Evolutionary conservation across 225 moss, liverwort and hornwort genomes (phyloP), one percentile per base, ranked within the genome.

Genomic region (Lunularia cruciata): DNA sequence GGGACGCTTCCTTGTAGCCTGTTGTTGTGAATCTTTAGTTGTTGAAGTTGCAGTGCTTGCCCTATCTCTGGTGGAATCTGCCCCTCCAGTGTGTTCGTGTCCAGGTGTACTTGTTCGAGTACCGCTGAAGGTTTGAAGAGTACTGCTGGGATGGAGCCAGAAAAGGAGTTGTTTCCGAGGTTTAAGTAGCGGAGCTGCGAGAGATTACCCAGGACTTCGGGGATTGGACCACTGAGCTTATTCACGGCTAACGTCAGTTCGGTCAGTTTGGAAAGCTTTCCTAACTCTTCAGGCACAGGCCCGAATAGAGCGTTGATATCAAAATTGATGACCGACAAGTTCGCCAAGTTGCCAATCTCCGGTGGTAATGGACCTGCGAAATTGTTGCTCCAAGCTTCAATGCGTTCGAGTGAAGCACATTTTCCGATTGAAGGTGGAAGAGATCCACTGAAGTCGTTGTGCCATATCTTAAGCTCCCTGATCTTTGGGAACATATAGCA

Each of bases 401-500:
- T 3, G 14, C 25, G 5, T 3, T 19, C 12, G 2, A 33, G 30
- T 11, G 36, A 14, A 49, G 52, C 39, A 23, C 25, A 65, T 6
- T 19, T n/a, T 4, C 53, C 67, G 4, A 68, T 18, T 2, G 3
- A 3, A 4, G 23, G 2, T 1, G 67, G 67, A 25, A 68, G 26
- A 5, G 3, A 8, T 19, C 67, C 67, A n/a, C 23, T 67, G 33
- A 67, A 4, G 0, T 6, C 2, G 14, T 64, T 64, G 11, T 27
- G 6, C 4, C 18, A 5, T 27, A 58, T 12, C 8, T 58, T 10
- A 5, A 58, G 13, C 8, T 5, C 40, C 13, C 6, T 40, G 40
- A 72, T n/a, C 27, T 63, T 58, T 18, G 71, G 20, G 10, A 77
- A 71, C 22, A 71, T 63, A n/a, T 66, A 47, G 49, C 34, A 65